Evolutionary conservation across 2,329 filamentous ascomycete species (phyloP), one percentile per base, ranked within the genome.

Genomic region (Penicillium sp.): DNA sequence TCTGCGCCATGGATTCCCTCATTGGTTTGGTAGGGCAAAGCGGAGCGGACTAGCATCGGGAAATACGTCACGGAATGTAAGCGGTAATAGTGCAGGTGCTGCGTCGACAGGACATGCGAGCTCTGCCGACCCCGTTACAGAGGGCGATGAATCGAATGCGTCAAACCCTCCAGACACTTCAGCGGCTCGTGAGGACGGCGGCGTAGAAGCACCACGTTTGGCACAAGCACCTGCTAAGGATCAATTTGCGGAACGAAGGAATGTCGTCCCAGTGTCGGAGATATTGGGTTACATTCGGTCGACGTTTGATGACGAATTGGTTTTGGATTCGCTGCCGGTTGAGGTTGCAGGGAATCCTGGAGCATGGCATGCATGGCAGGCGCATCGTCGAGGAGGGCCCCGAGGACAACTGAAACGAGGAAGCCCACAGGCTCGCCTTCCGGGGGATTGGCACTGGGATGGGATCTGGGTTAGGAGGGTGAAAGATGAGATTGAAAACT

Each of bases 361-460:
- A 6, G 93, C 91, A 21, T 97, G 89, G 85, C 87, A 95, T 71
- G 91, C 91, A 4, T 97, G 91, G 91, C 79, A 82, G 60, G 81
- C 86, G 6, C 79, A 91, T 65, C 80, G 83, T 48, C 72, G 73
- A 43, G 72, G 70, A 2, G 51, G 51, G 21, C 51, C 54, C 10
- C 52, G 55, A 29, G 54, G 48, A 21, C 52, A 49, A 15, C 67
- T 60, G 60, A 78, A 69, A 61, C 69, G 53, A 72, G 72, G 64
- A 65, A 79, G 70, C 52, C 73, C 62, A 45, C 66, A 65, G 56
- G 62, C 69, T 32, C 71, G 83, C 53, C 75, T 78, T 43, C 88
- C 88, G 0, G 87, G 85, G 6, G 85, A 95, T 61, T 97, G 91
- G 91, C 95, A 95, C 64, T 97, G 91, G 91, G 88, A 95, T 62